phyloP scores from a whole-genome alignment of 2,329 filamentous ascomycete species.

The Sphaerulina vaccinii region DNA sequence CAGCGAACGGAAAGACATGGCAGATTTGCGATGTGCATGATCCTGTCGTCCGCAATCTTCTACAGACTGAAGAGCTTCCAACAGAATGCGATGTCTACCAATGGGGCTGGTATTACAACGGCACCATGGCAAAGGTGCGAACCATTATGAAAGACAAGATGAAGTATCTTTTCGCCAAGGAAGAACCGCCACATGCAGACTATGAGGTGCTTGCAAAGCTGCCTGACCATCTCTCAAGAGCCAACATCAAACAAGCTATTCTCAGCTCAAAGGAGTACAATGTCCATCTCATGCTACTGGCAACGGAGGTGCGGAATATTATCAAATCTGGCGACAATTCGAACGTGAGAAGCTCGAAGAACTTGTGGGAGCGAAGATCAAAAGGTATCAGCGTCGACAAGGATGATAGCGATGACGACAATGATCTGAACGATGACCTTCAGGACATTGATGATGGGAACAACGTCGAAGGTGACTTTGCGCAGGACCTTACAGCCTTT shows the following conservation, averaged over 20 bases:
- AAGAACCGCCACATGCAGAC: constrained; percentile 33
- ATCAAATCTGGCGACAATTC: constrained; percentile 14
- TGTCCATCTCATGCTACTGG: constrained; percentile 11
- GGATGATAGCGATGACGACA: constrained; percentile 16
- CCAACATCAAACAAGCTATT: constrained; percentile 21
- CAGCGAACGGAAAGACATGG: constrained; percentile 84
- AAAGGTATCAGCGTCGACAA: constrained; percentile 19
- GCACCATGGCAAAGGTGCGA: constrained; percentile 78
- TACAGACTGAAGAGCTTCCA: constrained; percentile 59
- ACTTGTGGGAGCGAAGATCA: constrained; percentile 17
- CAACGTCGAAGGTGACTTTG: constrained; percentile 12
- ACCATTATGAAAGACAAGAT: constrained; percentile 88
- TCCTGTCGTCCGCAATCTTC: constrained; percentile 65
- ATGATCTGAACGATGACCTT: constrained; percentile 15
- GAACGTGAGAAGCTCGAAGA: constrained; percentile 8
- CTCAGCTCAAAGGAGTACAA: constrained; percentile 6
- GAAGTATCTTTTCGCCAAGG: constrained; percentile 42
- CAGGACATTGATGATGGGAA: constrained; percentile 14
- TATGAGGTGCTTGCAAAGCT: constrained; percentile 26
- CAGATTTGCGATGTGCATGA: constrained; percentile 92
- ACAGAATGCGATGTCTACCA: constrained; percentile 48
- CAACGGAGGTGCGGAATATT: constrained; percentile 15
- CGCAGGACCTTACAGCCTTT: background rate
- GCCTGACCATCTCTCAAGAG: constrained; percentile 24
- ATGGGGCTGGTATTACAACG: constrained; percentile 83